Conservation (phyloP, 202 grass and related monocot genomes). For the Alloteropsis angusta region DNA sequence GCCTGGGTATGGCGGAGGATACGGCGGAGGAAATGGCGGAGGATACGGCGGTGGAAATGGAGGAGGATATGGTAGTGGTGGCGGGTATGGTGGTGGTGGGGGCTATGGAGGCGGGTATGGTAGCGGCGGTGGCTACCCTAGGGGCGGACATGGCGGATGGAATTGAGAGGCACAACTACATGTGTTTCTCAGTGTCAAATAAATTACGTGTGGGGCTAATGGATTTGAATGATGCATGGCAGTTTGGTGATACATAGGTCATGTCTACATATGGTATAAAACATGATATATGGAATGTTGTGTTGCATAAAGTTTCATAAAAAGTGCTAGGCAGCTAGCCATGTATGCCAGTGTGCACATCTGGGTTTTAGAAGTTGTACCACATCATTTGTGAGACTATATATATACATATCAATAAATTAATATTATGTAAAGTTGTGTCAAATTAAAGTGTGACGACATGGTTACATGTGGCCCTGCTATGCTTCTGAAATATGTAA, state of each 20-base stretch:
- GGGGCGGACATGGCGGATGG: neutral
- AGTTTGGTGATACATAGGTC: neutral
- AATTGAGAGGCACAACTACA: neutral
- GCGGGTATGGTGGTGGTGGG: neutral
- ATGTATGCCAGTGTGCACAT: neutral
- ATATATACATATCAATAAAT: neutral
- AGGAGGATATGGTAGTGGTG: neutral
- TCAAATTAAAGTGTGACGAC: neutral
- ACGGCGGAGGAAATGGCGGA: neutral
- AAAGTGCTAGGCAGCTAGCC: neutral
- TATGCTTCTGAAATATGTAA: neutral
- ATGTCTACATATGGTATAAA: neutral
- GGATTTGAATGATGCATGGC: neutral
- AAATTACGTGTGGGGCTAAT: neutral
- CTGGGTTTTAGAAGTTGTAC: neutral
- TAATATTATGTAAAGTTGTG: neutral
- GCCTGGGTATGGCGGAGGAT: neutral
- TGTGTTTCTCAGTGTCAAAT: neutral
- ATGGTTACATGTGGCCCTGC: neutral
- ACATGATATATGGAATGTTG: neutral
- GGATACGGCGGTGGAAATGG: neutral
- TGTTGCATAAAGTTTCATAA: neutral
- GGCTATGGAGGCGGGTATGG: constrained; percentile 2
- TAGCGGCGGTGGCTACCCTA: neutral
- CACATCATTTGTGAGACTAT: neutral